Conservation (phyloP, 1,284 basidiomycete genomes). For the Fomitiporia mediterranea region DNA sequence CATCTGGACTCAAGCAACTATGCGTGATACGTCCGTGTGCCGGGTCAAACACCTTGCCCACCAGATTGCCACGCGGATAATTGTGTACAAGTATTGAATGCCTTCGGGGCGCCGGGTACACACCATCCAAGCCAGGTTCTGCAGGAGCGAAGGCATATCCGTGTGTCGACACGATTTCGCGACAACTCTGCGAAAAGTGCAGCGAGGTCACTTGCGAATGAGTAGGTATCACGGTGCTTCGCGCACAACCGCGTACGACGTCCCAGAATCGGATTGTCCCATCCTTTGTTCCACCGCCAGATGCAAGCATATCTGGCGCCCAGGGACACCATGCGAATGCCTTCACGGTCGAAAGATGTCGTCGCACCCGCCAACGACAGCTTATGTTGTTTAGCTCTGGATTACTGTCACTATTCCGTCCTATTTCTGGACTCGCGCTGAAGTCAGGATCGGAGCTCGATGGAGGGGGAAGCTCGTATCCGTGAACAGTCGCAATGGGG, state of each 20-base stretch:
- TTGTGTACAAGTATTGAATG: constrained; percentile 19
- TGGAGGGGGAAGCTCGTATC: background rate
- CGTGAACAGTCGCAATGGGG: background rate
- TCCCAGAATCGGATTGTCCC: constrained; percentile 19
- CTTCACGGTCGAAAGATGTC: constrained; percentile 35
- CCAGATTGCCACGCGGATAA: constrained; percentile 15
- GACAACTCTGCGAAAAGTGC: constrained; percentile 15
- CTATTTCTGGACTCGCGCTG: background rate
- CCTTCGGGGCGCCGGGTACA: constrained; percentile 14
- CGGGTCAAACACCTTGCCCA: constrained; percentile 16
- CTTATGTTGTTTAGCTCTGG: constrained; percentile 4
- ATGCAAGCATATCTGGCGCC: constrained; percentile 79
- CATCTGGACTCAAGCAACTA: constrained; percentile 20
- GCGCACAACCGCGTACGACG: background rate
- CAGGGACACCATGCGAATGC: constrained; percentile 92
- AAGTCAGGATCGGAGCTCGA: constrained; percentile 1
- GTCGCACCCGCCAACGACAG: constrained; percentile 7
- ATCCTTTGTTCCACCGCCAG: constrained; percentile 53
- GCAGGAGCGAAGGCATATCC: constrained; percentile 18
- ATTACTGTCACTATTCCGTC: background rate
- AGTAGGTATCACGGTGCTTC: constrained; percentile 5
- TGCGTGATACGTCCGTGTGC: constrained; percentile 18
- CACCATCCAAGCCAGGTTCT: background rate
- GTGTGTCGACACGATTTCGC: constrained; percentile 20
- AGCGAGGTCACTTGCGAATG: constrained; percentile 18